Percentiles rank a stretch among this genome's conserved stretches.
Evolutionary conservation across 441 rosid genomes (phyloP).

Genomic region (Metrosideros polymorpha): DNA sequence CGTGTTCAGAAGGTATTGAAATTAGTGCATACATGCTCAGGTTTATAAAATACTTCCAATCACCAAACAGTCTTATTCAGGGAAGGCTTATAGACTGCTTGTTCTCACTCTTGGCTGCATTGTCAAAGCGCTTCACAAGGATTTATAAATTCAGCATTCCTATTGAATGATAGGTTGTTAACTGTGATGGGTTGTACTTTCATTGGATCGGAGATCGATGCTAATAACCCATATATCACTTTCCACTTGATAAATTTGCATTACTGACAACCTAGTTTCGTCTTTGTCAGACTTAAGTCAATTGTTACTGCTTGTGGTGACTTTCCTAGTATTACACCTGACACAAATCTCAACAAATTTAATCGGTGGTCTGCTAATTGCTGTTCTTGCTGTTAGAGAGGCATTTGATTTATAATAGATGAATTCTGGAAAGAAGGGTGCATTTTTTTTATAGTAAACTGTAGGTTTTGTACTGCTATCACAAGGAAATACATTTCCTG

Average conservation of each 20-base stretch:
- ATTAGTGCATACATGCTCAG: background rate
- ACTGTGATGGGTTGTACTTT: background rate
- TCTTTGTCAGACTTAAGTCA: background rate
- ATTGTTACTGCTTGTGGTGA: background rate
- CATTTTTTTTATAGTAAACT: background rate
- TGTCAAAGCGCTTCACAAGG: background rate
- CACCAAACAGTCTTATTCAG: background rate
- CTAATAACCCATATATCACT: background rate
- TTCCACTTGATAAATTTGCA: background rate
- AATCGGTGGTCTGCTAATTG: background rate
- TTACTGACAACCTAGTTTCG: background rate
- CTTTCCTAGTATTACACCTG: background rate
- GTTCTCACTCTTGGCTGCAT: background rate
- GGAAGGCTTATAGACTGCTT: background rate
- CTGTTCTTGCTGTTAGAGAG: background rate
- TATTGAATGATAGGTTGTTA: background rate
- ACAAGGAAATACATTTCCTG: background rate
- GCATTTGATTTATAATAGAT: background rate
- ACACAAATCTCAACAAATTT: background rate
- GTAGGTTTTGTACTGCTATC: background rate
- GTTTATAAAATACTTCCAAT: background rate
- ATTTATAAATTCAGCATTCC: background rate
- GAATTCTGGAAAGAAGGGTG: background rate
- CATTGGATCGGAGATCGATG: background rate
- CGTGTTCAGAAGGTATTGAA: conserved; percentile 79